Base-by-base conservation (phyloP, 805 yeast genomes). In the Metschnikowia koreensis region DNA sequence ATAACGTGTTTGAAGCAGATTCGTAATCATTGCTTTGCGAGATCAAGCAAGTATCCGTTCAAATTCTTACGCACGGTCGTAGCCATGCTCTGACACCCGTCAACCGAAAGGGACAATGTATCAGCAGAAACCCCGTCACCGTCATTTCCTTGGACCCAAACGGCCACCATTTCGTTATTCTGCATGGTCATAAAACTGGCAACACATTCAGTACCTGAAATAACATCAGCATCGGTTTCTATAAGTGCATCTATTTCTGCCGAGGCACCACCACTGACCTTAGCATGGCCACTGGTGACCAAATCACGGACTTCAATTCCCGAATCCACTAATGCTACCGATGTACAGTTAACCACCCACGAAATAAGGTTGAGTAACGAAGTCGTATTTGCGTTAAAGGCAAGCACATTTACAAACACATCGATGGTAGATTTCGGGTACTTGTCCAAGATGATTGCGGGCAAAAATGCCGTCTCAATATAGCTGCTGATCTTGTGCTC, bases 381-480 rank as follows among this genome's bases (percentile, higher is more conserved):
- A 27, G 48, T 22, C 11, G 67, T 61, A 45, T 63, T 60, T 13
- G 67, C 48, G 28, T 62, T 57, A 3, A 73, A 63, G n/a, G 85
- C 75, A 29, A 92, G 76, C 7, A 93, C 72, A 38, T 86, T 81
- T 6, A 94, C 73, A 55, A 84, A 86, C 13, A 93, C 79, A 62
- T 86, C 94, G 51, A 93, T 89, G 16, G 92, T 83, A 2, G 97
- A 88, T 67, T 93, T 93, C 5, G 98, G 97, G 66, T 94, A 94
- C 55, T 84, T 83, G 12, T 81, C 81, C 34, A 89, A 71, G 16
- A 85, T 59, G 1, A 87, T 74, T 1, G 84, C 68, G 8, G 86
- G 80, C 26, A 76, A 64, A 15, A 83, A 62, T 39, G 84, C 68
- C 4, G 83, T 73, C 48, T 79, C 78, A 8, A 84, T 66, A 52